phyloP scores from a whole-genome alignment of 2,329 filamentous ascomycete genomes.

The Epichloe typhina region DNA sequence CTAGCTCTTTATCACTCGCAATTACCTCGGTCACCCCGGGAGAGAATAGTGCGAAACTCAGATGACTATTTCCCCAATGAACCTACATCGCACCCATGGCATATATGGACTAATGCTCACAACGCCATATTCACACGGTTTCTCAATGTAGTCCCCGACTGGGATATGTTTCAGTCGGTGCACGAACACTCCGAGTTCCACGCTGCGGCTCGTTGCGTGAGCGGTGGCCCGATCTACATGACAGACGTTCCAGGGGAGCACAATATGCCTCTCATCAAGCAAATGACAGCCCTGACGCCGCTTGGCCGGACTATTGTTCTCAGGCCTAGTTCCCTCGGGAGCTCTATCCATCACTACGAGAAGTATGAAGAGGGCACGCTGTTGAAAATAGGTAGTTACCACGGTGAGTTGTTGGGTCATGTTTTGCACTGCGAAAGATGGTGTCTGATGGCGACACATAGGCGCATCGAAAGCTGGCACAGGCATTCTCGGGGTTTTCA shows the following conservation, averaged over 20 bases:
- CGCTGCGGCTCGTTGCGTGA: conserved; percentile 78
- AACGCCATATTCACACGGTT: conserved; percentile 73
- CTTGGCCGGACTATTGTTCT: conserved; percentile 67
- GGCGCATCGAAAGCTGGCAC: conserved; percentile 51
- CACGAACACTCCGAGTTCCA: conserved; percentile 69
- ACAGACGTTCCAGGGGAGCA: conserved; percentile 81
- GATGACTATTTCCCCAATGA: conserved; percentile 86
- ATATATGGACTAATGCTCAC: conserved; percentile 88
- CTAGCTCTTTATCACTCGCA: conserved; percentile 78
- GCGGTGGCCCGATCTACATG: conserved; percentile 86
- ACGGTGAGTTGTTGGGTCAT: conserved; percentile 35
- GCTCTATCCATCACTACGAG: conserved; percentile 59
- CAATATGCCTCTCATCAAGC: conserved; percentile 57
- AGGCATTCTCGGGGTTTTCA: conserved; percentile 74
- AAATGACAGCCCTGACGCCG: conserved; percentile 67
- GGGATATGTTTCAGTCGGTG: conserved; percentile 56
- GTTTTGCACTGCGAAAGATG: background rate
- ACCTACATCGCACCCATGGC: conserved; percentile 76
- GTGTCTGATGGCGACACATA: conserved; percentile 9
- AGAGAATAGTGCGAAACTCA: conserved; percentile 69
- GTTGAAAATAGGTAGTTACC: conserved; percentile 68
- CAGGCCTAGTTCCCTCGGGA: conserved; percentile 61
- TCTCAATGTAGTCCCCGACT: conserved; percentile 76
- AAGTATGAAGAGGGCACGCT: conserved; percentile 60
- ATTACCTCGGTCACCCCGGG: conserved; percentile 60